Evolutionary conservation across 306 rosid genomes (phyloP), one percentile per base, ranked within the genome.

Genomic region (Comarum palustre): DNA sequence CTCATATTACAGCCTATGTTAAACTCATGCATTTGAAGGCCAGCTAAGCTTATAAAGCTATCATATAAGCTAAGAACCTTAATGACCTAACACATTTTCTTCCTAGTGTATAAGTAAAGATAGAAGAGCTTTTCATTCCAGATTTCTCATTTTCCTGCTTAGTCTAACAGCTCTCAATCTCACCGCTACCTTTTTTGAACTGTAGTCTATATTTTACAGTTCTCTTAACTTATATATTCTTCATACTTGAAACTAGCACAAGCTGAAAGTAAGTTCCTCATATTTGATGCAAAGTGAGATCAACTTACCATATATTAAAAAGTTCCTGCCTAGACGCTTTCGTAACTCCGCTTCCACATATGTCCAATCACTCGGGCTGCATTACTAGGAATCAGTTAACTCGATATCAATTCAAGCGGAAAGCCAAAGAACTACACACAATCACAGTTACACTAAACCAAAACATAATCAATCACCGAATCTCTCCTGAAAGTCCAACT

Each of bases 321-420:
- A 91, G 78, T 89, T 88, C 83, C 81, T 88, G 66, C 97, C 98
- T 6, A 91, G 90, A 55, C 87, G 95, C 83, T 74, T 85, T 79
- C 86, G 84, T 76, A 91, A 78, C 82, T 94, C 97, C 20, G 89
- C 89, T 85, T 94, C 97, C 36, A 83, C 89, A 67, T 94, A 94
- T 5, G 85, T 86, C 98, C 98, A 94, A 73, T 94, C 98, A 73
- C 85, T 87, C 59, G 95, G 86, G 90, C 98, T 94, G 88, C 83
- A 80, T 43, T 63, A 85, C 77, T 73, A 77, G 39, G 59, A 52
- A 80, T 78, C 71, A 82, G 87, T 81, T 54, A 76, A 72, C 68
- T 65, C 22, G 29, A 71, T 42, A 59, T 51, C 17, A 75, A 54
- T 69, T 78, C 47, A 54, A 16, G 16, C 17, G 6, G 29, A 38